phyloP scores from a whole-genome alignment of 140 eudicot species.

The Oenanthe javanica region DNA sequence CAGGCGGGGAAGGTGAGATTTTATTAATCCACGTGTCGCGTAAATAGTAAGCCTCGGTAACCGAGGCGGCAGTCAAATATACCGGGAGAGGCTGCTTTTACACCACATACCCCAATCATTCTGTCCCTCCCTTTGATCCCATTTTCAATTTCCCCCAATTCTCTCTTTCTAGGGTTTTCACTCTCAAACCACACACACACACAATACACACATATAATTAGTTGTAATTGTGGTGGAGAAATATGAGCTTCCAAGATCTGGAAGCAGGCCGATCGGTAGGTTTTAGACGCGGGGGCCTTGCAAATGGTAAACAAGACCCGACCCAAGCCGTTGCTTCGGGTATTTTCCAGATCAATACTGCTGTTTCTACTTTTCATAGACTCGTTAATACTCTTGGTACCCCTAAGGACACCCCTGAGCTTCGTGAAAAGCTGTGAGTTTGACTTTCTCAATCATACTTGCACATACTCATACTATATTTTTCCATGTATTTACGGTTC shows the following conservation, averaged over 20 bases:
- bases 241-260: slow-evolving; percentile 59
- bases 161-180: slow-evolving; percentile 1
- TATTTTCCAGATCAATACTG: slow-evolving; percentile 83
- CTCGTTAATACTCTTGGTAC: slow-evolving; percentile 88
- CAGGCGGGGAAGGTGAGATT: background rate
- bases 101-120: slow-evolving; percentile 3
- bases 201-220: background rate
- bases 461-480: background rate
- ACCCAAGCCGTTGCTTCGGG: slow-evolving; percentile 89
- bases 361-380: slow-evolving; percentile 77
- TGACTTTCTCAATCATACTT: background rate
- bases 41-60: background rate
- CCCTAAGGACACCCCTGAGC: slow-evolving; percentile 89
- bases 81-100: background rate
- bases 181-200: background rate
- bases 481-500: background rate
- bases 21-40: background rate
- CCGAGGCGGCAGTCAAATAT: slow-evolving; percentile 7
- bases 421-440: slow-evolving; percentile 74
- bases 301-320: slow-evolving; percentile 73
- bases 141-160: background rate
- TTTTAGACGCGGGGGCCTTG: slow-evolving; percentile 29
- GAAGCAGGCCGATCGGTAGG: slow-evolving; percentile 39
- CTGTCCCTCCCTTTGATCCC: background rate
- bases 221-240: background rate